Conservation (phyloP, 768 basidiomycete species). For the Lactarius pseudohatsudake region DNA sequence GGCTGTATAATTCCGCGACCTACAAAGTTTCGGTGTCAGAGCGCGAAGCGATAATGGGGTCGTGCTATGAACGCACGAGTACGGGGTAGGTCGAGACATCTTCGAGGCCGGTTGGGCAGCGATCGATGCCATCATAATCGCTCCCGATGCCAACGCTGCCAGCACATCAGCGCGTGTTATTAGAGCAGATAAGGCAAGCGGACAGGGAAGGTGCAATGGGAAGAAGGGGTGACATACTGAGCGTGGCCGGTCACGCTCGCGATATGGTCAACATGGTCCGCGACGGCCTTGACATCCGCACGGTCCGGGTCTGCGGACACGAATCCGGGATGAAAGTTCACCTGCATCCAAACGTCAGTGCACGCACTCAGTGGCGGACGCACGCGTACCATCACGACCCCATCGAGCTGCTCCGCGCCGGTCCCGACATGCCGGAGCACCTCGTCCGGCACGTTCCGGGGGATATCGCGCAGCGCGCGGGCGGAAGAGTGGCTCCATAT, state of each 20-base stretch:
- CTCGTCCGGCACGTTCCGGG: constrained; percentile 80
- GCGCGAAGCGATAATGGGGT: not conserved
- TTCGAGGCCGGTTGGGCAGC: constrained; percentile 73
- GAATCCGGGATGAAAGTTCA: constrained; percentile 78
- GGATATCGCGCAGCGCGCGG: constrained; percentile 72
- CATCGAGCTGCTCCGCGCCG: constrained; percentile 68
- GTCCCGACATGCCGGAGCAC: constrained; percentile 70
- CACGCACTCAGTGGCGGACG: constrained; percentile 7
- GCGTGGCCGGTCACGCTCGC: constrained; percentile 66
- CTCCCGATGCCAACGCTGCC: constrained; percentile 84
- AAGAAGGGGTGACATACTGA: constrained; percentile 49
- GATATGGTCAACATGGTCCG: constrained; percentile 87
- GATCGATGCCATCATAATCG: constrained; percentile 77
- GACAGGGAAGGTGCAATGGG: not conserved
- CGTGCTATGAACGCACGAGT: constrained; percentile 36
- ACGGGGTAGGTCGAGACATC: constrained; percentile 89
- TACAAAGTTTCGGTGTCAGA: constrained; percentile 34
- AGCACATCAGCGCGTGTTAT: not conserved
- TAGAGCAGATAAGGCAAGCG: not conserved
- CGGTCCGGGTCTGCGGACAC: constrained; percentile 56
- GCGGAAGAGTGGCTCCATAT: constrained; percentile 95
- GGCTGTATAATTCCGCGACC: constrained; percentile 83
- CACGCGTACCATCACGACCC: constrained; percentile 73
- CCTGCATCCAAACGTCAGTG: constrained; percentile 40
- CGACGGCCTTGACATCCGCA: constrained; percentile 68